Conservation (phyloP, 768 basidiomycete genomes). For the Pleurotus giganteus region DNA sequence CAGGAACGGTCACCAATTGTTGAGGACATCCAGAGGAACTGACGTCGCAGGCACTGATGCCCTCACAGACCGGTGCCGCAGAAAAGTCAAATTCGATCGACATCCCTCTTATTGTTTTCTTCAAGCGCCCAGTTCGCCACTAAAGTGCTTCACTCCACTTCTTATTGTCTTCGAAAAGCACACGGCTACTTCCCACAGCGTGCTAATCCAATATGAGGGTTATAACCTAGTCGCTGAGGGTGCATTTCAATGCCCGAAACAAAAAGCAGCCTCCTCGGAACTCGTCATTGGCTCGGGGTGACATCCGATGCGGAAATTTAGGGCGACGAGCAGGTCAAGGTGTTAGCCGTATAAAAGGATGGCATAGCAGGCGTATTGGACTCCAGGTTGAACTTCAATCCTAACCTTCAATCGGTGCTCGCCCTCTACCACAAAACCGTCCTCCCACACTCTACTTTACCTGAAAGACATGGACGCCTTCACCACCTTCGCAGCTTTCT, state of each 20-base stretch:
- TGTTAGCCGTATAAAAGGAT: background rate
- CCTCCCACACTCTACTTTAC: background rate
- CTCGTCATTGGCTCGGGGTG: background rate
- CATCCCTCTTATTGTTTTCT: background rate
- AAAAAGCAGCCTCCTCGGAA: slow-evolving; percentile 1
- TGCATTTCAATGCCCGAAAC: slow-evolving; percentile 2
- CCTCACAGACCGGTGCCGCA: background rate
- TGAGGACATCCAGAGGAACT: background rate
- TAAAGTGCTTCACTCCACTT: background rate
- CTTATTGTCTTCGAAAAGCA: slow-evolving; percentile 6
- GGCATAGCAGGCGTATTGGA: background rate
- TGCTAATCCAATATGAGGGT: slow-evolving; percentile 2
- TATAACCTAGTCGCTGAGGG: background rate
- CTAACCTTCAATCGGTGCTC: background rate
- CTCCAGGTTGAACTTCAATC: slow-evolving; percentile 9
- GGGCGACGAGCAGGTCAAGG: background rate
- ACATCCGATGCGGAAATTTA: background rate
- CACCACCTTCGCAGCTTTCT: slow-evolving; percentile 10
- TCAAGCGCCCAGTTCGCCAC: background rate
- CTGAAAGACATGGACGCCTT: slow-evolving; percentile 9
- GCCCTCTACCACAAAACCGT: background rate
- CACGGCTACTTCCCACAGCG: background rate
- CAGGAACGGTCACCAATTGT: background rate
- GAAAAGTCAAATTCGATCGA: background rate
- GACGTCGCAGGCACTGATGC: background rate